These are phyloP conservation scores for Diutina rugosa DNA, from an alignment of 1,139 yeast species.

Conservation along the genomic window DNA sequence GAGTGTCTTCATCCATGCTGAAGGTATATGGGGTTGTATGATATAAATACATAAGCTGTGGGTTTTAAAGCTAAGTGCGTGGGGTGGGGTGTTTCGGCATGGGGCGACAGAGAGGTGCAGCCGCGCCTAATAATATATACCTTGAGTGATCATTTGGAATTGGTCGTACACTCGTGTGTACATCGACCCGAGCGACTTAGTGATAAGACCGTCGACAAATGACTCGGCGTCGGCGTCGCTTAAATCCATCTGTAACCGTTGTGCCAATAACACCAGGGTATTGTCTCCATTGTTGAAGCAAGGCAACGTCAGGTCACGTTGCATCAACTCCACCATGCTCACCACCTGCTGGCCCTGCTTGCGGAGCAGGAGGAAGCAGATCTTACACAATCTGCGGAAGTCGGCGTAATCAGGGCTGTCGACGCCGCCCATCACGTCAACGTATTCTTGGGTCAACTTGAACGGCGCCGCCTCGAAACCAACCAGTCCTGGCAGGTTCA, in stretches of 20 bases:
- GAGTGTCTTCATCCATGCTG: too few relatives aligned
- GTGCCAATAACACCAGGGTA: slow-evolving; percentile 65
- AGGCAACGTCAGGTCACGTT: slow-evolving; percentile 76
- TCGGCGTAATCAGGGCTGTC: slow-evolving; percentile 44
- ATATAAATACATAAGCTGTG: not conserved
- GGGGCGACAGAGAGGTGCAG: not conserved
- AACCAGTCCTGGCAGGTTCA: slow-evolving; percentile 92
- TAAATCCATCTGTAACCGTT: slow-evolving; percentile 68
- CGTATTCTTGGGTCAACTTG: slow-evolving; percentile 77
- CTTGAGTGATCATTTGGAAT: slow-evolving; percentile 87
- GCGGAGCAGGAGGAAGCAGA: slow-evolving; percentile 62
- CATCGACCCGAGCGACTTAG: slow-evolving; percentile 74
- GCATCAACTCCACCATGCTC: slow-evolving; percentile 85
- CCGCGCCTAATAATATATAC: slow-evolving; percentile 55
- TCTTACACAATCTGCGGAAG: slow-evolving; percentile 52
- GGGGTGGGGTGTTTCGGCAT: not conserved
- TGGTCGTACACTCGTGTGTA: slow-evolving; percentile 91
- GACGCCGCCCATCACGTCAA: slow-evolving; percentile 74
- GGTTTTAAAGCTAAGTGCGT: not conserved
- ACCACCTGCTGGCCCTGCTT: slow-evolving; percentile 61
- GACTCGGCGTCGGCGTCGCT: slow-evolving; percentile 60
- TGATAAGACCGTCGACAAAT: slow-evolving; percentile 71
- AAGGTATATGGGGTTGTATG: not conserved
- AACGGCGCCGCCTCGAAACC: slow-evolving; percentile 97
- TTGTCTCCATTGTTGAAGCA: slow-evolving; percentile 83